These are phyloP conservation scores for Corymbia maculata DNA, from an alignment of 345 rosid species.

Conservation along the genomic window DNA sequence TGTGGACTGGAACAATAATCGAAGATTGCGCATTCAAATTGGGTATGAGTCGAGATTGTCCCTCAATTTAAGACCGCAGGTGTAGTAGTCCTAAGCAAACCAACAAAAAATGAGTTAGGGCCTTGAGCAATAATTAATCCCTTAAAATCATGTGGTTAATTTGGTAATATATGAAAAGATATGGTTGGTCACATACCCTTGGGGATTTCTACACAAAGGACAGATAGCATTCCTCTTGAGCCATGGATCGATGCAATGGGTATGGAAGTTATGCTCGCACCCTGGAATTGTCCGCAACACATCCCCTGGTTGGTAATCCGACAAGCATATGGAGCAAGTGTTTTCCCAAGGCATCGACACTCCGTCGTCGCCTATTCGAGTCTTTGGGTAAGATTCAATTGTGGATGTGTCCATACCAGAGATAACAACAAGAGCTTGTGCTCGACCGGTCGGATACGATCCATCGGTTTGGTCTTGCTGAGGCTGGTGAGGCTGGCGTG, in stretches of 20 bases:
- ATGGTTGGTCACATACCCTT: background rate
- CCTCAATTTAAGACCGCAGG: background rate
- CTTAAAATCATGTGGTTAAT: background rate
- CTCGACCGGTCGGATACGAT: background rate
- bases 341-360: slow-evolving; percentile 34
- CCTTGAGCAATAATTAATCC: background rate
- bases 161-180: no score
- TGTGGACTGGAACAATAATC: background rate
- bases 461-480: background rate
- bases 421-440: no score
- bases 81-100: background rate
- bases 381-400: slow-evolving; percentile 8
- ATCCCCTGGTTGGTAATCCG: slow-evolving; percentile 47
- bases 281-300: slow-evolving; percentile 40
- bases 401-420: background rate
- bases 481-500: background rate
- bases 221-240: slow-evolving; percentile 41
- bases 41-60: background rate
- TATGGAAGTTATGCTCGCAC: slow-evolving; percentile 58
- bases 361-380: slow-evolving; percentile 33
- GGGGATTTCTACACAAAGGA: slow-evolving; percentile 53
- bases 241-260: slow-evolving; percentile 57
- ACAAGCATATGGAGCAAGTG: slow-evolving; percentile 45
- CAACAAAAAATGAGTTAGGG: background rate
- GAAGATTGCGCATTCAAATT: background rate